Percentiles rank a stretch among this genome's conserved stretches.
phyloP scores from a whole-genome alignment of 1,139 yeast genomes.

The Cylindricascospora bacillispora region DNA sequence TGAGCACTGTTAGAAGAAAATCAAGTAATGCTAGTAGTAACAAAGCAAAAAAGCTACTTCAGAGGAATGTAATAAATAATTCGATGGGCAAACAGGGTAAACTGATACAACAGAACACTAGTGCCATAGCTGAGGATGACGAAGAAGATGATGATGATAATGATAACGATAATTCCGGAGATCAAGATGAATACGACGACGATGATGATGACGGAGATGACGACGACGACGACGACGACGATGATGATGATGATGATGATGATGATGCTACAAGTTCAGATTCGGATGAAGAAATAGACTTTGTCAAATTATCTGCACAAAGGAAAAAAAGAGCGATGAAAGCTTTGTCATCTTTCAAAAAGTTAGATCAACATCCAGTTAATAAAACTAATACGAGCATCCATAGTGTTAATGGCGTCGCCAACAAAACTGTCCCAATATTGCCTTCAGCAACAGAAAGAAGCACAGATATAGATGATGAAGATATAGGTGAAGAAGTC shows the following conservation, averaged over 20 bases:
- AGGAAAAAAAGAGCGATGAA: conserved; percentile 44
- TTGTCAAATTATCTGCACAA: conserved; percentile 56
- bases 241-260: conserved; percentile 29
- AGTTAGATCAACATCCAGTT: conserved; percentile 14
- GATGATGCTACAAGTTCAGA: conserved; percentile 35
- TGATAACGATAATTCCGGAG: conserved; percentile 19
- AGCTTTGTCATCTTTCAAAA: conserved; percentile 36
- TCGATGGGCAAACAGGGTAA: conserved; percentile 21
- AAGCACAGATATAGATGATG: conserved; percentile 1
- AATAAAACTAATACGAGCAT: conserved; percentile 2
- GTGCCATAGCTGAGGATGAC: conserved; percentile 5
- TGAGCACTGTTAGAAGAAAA: background rate
- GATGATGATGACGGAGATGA: conserved; percentile 22
- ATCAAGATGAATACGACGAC: conserved; percentile 21
- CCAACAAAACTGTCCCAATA: conserved; percentile 1
- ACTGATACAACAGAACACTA: conserved; percentile 15
- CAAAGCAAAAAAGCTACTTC: conserved; percentile 8
- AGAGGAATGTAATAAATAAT: conserved; percentile 16
- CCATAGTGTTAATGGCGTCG: conserved; percentile 1
- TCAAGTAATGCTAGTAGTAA: conserved; percentile 6
- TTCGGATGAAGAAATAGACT: conserved; percentile 60
- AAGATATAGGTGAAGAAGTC: conserved; percentile 3
- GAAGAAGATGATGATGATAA: conserved; percentile 8
- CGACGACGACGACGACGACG: conserved; percentile 27
- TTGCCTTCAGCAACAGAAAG: background rate